Percentiles rank a stretch among this genome's conserved stretches.
These are phyloP conservation scores for Solanum boliviense DNA, from an alignment of 257 asterid species.

Conservation along the genomic window DNA sequence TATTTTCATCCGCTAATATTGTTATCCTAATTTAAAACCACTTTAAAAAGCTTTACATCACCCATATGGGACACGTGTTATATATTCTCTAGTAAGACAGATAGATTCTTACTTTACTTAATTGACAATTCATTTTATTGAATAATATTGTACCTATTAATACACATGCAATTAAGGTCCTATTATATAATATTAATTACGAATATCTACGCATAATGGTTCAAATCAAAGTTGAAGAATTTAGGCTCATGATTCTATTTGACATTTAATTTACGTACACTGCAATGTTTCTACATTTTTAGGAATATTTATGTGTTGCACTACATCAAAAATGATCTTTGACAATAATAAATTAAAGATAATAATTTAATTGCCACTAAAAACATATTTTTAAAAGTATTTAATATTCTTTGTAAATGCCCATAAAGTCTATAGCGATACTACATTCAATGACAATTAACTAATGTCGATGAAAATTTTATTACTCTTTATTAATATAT, in stretches of 20 bases:
- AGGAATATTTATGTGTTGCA: neutral
- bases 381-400: too few relatives aligned
- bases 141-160: neutral
- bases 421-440: rapidly evolving
- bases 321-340: too few relatives aligned
- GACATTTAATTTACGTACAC: neutral
- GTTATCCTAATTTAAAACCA: neutral
- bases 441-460: too few relatives aligned
- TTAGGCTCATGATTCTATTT: neutral
- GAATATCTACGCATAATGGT: neutral
- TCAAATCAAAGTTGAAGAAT: neutral
- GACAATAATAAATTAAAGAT: too few relatives aligned
- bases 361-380: neutral
- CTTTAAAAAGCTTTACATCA: neutral
- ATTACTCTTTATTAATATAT: too few relatives aligned
- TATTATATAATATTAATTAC: too few relatives aligned
- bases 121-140: neutral
- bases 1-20: neutral
- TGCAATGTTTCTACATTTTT: neutral
- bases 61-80: neutral
- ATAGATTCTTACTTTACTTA: neutral
- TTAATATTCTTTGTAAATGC: too few relatives aligned
- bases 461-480: rapidly evolving
- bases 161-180: neutral
- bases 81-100: neutral